Base-by-base conservation (phyloP, 805 yeast genomes). In the Candida takata region DNA sequence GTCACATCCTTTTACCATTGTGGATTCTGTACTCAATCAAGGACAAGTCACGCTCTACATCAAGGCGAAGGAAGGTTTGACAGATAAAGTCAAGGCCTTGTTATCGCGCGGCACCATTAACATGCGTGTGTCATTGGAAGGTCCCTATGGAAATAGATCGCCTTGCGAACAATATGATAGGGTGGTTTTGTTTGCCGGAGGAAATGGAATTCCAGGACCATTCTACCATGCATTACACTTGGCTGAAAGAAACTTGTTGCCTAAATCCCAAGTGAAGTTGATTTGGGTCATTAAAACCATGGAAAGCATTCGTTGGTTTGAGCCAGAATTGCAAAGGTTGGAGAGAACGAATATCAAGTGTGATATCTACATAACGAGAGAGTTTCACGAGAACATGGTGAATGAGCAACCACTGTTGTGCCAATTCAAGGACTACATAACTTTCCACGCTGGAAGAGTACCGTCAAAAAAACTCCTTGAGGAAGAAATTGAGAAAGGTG, bases 1-100 rank as follows among this genome's bases (percentile, higher is more conserved):
- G 52, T 73, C 79, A 4, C 86, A 81, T 52, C 88, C 88, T 4
- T 80, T 83, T 59, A 77, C 88, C 2, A 59, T 72, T 7, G 61
- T 72, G 24, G 67, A 67, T 36, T 57, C 69, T 4, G 54, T 53
- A 4, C 55, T 58, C 6, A 58, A 60, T 34, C 58, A 60, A 29
- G 60, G 61, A 42, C 57, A 58, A 34, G 51, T 74, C 8, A 59
- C 63, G 5, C 58, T 71, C 30, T 66, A 61, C 44, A 63, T 72
- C 47, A 72, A 70, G 47, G 69, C 65, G 23, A 74, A 74, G 49
- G 65, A 65, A 8, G 86, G 85, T 43, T 52, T 74, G 35, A 76
- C 84, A 11, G 14, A 28, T 6, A 36, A 36, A 15, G 28, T 40
- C 11, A 33, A 37, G 39, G 17, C 28, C 3, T 14, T 40, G 18